A percentile compares a stretch with the other conserved stretches of the same genome.
Conservation (phyloP, 768 basidiomycete genomes). For the Dacryopinax primogenitus region DNA sequence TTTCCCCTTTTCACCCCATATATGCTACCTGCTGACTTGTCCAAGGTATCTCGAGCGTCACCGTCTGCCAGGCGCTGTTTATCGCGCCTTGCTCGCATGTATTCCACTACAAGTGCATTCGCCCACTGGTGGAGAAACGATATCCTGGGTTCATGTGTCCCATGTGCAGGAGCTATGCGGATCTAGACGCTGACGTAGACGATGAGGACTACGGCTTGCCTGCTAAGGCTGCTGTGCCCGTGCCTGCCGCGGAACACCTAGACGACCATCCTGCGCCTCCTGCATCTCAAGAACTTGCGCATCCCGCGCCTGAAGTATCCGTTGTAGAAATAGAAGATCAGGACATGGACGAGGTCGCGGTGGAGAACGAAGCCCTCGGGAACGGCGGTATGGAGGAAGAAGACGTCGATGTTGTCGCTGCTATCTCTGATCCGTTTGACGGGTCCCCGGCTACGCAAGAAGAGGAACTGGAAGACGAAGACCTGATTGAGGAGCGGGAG, state of each 20-base stretch:
- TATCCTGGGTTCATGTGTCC: constrained; percentile 92
- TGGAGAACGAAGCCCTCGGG: constrained; percentile 1
- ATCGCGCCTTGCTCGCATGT: constrained; percentile 96
- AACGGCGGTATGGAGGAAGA: neutral
- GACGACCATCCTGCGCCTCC: constrained; percentile 8
- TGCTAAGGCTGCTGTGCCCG: constrained; percentile 18
- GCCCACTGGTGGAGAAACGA: constrained; percentile 77
- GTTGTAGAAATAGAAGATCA: neutral
- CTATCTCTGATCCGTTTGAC: neutral
- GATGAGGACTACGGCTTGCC: constrained; percentile 33
- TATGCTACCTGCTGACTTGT: neutral
- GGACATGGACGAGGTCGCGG: constrained; percentile 1
- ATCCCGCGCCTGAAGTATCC: no score
- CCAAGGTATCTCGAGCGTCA: constrained; percentile 70
- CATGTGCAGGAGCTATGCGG: constrained; percentile 85
- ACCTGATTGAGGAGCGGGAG: neutral
- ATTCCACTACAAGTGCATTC: constrained; percentile 94
- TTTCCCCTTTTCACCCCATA: constrained; percentile 11
- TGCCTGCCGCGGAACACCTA: neutral
- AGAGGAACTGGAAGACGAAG: constrained; percentile 6
- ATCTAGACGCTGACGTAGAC: constrained; percentile 93
- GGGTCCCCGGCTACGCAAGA: neutral
- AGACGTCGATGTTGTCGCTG: neutral
- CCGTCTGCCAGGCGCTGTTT: constrained; percentile 90
- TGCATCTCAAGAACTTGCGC: neutral